These are phyloP conservation scores for Aspergillus incahuasiensis DNA, from an alignment of 495 filamentous ascomycete species.

Conservation along the genomic window DNA sequence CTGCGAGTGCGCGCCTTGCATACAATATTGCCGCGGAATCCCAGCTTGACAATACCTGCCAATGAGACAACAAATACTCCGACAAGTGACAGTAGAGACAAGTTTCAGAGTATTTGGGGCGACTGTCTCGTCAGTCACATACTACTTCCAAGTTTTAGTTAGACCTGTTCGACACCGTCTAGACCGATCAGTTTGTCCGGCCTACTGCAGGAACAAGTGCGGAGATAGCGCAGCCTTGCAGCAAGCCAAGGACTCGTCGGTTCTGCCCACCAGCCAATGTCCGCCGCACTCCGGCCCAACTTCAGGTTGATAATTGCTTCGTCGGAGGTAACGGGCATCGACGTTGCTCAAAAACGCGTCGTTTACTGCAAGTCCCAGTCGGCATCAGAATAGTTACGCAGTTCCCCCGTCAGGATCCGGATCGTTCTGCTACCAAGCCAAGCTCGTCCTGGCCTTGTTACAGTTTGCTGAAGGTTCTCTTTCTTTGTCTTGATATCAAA, in stretches of 20 bases:
- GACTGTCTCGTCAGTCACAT: neutral
- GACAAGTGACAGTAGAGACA: neutral
- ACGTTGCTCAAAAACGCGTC: conserved; percentile 9
- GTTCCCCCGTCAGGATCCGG: neutral
- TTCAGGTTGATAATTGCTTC: neutral
- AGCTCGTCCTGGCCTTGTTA: neutral
- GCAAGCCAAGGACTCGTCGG: conserved; percentile 8
- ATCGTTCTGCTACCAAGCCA: neutral
- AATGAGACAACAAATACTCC: neutral
- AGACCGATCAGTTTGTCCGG: conserved; percentile 23
- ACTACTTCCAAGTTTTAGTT: conserved; percentile 4
- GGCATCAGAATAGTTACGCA: neutral
- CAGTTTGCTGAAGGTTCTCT: neutral
- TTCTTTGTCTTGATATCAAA: neutral
- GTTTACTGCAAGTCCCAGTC: neutral
- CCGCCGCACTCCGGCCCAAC: neutral
- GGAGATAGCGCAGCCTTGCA: conserved; percentile 24
- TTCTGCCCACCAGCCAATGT: neutral
- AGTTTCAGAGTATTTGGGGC: neutral
- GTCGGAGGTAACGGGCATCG: conserved; percentile 1
- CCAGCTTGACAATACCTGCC: conserved; percentile 2
- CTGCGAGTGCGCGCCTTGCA: conserved; percentile 5
- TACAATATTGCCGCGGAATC: neutral
- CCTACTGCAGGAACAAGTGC: conserved; percentile 45
- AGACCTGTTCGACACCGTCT: conserved; percentile 21